These are phyloP conservation scores for Passiflora organensis DNA, from an alignment of 345 rosid species.

Conservation along the genomic window DNA sequence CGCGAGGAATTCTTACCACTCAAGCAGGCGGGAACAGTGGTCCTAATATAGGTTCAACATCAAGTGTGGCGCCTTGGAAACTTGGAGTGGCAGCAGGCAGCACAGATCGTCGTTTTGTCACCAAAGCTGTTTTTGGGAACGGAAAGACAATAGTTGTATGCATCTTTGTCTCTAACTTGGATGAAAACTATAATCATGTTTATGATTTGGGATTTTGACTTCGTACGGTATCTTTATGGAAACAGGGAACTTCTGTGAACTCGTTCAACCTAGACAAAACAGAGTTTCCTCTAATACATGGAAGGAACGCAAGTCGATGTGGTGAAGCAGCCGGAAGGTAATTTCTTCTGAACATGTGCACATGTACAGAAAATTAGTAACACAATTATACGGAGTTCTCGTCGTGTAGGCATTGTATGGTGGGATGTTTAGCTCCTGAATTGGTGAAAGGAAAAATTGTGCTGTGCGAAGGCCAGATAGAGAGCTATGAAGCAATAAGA, in stretches of 20 bases:
- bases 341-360: not conserved
- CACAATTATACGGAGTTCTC: not conserved
- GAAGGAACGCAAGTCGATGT: not conserved
- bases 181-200: too few species aligned
- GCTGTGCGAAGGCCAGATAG: not conserved
- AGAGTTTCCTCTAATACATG: constrained; percentile 8
- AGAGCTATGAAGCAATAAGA: not conserved
- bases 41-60: too few species aligned
- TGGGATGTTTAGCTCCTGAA: not conserved
- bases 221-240: not conserved
- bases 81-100: too few species aligned
- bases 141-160: not conserved
- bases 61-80: too few species aligned
- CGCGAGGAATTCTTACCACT: too few species aligned
- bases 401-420: not conserved
- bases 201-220: too few species aligned
- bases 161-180: too few species aligned
- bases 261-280: not conserved
- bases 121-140: too few species aligned
- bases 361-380: too few species aligned
- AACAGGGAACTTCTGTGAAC: constrained; percentile 13
- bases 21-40: too few species aligned
- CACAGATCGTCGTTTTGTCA: too few species aligned
- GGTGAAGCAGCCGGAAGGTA: not conserved
- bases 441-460: constrained; percentile 10